Conservation (phyloP, 257 asterid species). For the Lavandula angustifolia region DNA sequence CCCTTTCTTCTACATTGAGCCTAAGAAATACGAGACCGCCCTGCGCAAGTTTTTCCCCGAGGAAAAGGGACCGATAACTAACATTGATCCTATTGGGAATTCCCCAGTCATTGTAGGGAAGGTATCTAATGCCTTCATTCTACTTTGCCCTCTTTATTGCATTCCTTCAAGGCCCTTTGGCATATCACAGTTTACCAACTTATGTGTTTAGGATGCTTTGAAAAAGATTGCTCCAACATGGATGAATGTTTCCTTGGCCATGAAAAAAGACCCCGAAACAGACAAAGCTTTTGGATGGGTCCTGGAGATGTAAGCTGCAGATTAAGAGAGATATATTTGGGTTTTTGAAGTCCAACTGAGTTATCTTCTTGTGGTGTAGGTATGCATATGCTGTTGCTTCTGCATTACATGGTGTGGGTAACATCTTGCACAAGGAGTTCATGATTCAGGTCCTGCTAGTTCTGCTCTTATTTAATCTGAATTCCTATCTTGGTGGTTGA, state of each 20-base stretch:
- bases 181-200: slow-evolving; percentile 20
- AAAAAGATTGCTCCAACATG: slow-evolving; percentile 90
- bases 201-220: slow-evolving; percentile 56
- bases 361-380: slow-evolving; percentile 48
- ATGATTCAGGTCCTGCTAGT: slow-evolving; percentile 79
- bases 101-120: slow-evolving; percentile 91
- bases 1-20: slow-evolving; percentile 93
- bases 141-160: slow-evolving; percentile 18
- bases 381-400: slow-evolving; percentile 92
- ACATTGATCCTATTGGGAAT: slow-evolving; percentile 92
- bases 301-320: slow-evolving; percentile 77
- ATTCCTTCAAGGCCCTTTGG: slow-evolving; percentile 8
- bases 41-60: slow-evolving; percentile 78
- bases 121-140: slow-evolving; percentile 42
- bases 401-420: slow-evolving; percentile 78
- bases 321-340: slow-evolving; percentile 9
- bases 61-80: slow-evolving; percentile 74
- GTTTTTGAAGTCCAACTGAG: slow-evolving; percentile 5
- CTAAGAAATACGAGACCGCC: slow-evolving; percentile 67
- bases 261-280: slow-evolving; percentile 92
- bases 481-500: neutral
- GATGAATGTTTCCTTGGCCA: slow-evolving; percentile 94
- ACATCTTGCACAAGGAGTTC: slow-evolving; percentile 83
- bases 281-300: slow-evolving; percentile 99
- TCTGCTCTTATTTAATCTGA: slow-evolving; percentile 4